Conservation (phyloP, 495 filamentous ascomycete species). For the Neurospora pannonica region DNA sequence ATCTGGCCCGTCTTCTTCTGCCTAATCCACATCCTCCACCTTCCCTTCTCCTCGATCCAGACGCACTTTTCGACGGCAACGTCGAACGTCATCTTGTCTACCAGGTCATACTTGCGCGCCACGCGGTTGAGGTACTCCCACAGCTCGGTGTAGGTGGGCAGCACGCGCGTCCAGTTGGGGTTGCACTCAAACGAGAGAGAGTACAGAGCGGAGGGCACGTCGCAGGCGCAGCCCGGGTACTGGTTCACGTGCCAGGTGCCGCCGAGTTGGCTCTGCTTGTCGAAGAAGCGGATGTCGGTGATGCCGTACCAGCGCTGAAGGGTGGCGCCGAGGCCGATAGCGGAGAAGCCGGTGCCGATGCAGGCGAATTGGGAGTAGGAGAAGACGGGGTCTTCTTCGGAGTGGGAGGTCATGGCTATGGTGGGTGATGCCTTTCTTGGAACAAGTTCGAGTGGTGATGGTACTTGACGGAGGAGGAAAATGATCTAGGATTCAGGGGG, state of each 20-base stretch:
- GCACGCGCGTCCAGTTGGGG: slow-evolving; percentile 44
- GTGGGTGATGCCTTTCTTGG: background rate
- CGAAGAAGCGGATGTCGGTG: slow-evolving; percentile 55
- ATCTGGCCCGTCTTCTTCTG: background rate
- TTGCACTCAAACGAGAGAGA: slow-evolving; percentile 55
- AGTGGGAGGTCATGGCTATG: background rate
- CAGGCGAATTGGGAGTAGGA: slow-evolving; percentile 31
- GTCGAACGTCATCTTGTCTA: slow-evolving; percentile 50
- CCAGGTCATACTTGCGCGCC: slow-evolving; percentile 47
- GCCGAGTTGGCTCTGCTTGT: slow-evolving; percentile 49
- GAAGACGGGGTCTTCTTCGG: background rate
- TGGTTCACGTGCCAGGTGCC: slow-evolving; percentile 62
- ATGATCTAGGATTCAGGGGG: background rate
- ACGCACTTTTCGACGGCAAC: slow-evolving; percentile 46
- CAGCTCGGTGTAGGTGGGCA: slow-evolving; percentile 48
- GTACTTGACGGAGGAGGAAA: background rate
- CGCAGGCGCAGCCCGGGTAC: slow-evolving; percentile 50
- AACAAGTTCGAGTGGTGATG: background rate
- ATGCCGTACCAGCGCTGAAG: slow-evolving; percentile 50
- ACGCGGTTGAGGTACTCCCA: slow-evolving; percentile 49
- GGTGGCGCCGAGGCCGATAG: slow-evolving; percentile 55
- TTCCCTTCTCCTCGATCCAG: slow-evolving; percentile 45
- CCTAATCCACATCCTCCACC: slow-evolving; percentile 21
- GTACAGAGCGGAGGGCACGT: slow-evolving; percentile 40
- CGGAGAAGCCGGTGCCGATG: slow-evolving; percentile 57